Conservation (phyloP, 2,329 filamentous ascomycete genomes). For the Pochonia chlamydosporia region DNA sequence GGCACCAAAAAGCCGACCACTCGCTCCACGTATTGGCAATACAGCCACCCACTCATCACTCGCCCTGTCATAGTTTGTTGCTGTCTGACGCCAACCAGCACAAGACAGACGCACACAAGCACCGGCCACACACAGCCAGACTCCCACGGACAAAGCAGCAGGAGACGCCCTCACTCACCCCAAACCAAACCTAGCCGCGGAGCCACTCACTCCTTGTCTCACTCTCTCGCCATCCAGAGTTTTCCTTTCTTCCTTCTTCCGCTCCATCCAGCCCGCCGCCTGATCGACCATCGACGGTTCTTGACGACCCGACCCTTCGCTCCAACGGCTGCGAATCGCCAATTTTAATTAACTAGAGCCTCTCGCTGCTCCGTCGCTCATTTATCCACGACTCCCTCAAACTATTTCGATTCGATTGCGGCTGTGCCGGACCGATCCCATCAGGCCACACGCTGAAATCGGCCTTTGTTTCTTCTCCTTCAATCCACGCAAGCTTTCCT, state of each 20-base stretch:
- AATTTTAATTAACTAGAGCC: background rate
- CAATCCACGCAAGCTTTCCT: slow-evolving; percentile 1
- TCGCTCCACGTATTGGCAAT: background rate
- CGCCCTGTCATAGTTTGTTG: too few relatives aligned
- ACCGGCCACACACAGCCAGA: background rate
- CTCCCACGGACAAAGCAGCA: background rate
- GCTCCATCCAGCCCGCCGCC: background rate
- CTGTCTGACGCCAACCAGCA: background rate
- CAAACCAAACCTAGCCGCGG: too few relatives aligned
- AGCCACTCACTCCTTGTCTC: background rate
- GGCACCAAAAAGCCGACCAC: background rate
- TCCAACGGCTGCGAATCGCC: slow-evolving; percentile 1
- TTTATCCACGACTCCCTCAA: background rate
- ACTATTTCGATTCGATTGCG: slow-evolving; percentile 8
- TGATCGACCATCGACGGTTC: background rate
- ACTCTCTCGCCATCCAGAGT: background rate
- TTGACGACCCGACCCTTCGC: background rate
- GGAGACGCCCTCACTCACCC: too few relatives aligned
- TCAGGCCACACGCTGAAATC: slow-evolving; percentile 3
- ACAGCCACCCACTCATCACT: background rate
- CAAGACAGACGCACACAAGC: background rate
- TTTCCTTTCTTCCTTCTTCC: background rate
- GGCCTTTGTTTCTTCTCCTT: background rate
- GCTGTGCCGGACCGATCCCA: slow-evolving; percentile 13
- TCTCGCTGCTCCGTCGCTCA: slow-evolving; percentile 8